Conservation (phyloP, 345 rosid species). For the Hypericum perforatum region DNA sequence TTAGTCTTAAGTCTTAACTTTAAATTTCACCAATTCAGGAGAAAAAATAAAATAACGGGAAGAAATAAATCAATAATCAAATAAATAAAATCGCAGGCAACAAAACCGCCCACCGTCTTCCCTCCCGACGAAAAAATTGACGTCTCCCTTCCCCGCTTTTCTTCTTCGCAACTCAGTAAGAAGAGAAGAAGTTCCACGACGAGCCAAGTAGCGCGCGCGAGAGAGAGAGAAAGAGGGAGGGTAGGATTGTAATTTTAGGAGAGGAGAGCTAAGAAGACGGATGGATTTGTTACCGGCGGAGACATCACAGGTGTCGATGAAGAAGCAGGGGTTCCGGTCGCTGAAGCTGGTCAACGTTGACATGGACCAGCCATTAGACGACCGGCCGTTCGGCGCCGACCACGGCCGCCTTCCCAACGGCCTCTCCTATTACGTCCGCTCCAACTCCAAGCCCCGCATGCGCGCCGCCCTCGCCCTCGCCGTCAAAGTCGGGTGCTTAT, state of each 20-base stretch:
- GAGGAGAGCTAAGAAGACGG: constrained; percentile 1
- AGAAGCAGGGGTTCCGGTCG: constrained; percentile 71
- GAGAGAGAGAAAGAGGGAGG: too few species aligned
- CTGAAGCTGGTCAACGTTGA: constrained; percentile 62
- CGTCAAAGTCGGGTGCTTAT: constrained; percentile 60
- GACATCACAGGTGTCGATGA: constrained; percentile 34
- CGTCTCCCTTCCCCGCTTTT: too few species aligned
- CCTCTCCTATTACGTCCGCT: constrained; percentile 72
- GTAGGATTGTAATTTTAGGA: not conserved
- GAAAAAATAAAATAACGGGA: too few species aligned
- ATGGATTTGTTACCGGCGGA: constrained; percentile 70
- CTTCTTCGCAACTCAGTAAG: too few species aligned
- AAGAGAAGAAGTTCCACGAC: too few species aligned
- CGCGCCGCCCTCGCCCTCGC: constrained; percentile 88
- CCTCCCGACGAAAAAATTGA: too few species aligned
- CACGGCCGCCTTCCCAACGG: constrained; percentile 77
- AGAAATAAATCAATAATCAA: too few species aligned
- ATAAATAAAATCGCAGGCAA: too few species aligned
- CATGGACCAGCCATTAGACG: constrained; percentile 39
- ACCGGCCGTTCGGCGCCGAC: constrained; percentile 62
- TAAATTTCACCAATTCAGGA: too few species aligned
- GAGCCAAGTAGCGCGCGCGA: too few species aligned
- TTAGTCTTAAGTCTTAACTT: too few species aligned
- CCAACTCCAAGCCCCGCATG: constrained; percentile 79
- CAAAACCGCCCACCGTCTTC: too few species aligned